Evolutionary conservation across 1,284 basidiomycete species (phyloP).

Genomic region (Pseudozyma pruni): DNA sequence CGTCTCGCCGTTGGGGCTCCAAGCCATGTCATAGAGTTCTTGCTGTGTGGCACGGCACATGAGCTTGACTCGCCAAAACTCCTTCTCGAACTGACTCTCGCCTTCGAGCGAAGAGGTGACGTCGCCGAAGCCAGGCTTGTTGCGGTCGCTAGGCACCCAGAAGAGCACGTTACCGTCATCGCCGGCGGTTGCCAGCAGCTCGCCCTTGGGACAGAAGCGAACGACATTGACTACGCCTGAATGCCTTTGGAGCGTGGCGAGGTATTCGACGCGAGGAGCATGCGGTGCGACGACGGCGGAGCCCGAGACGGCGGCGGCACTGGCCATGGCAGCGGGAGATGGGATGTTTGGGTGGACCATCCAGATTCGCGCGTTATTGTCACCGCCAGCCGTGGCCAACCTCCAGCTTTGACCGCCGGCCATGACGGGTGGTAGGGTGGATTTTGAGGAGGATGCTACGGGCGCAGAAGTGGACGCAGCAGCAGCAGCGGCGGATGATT

Average conservation of each 20-base stretch:
- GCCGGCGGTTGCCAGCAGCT: constrained; percentile 70
- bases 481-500: constrained; percentile 17
- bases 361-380: constrained; percentile 84
- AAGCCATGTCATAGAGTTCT: constrained; percentile 96
- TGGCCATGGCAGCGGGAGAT: constrained; percentile 68
- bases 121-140: constrained; percentile 71
- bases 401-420: constrained; percentile 76
- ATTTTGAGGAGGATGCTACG: constrained; percentile 38
- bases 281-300: constrained; percentile 71
- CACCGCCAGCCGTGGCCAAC: constrained; percentile 93
- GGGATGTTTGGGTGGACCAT: constrained; percentile 67
- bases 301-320: constrained; percentile 74
- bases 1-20: constrained; percentile 94
- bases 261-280: constrained; percentile 88
- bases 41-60: constrained; percentile 75
- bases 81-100: constrained; percentile 88
- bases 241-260: constrained; percentile 91
- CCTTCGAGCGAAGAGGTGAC: constrained; percentile 74
- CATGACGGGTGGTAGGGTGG: constrained; percentile 47
- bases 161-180: constrained; percentile 94
- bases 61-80: constrained; percentile 91
- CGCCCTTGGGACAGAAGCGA: constrained; percentile 80
- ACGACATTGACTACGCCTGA: constrained; percentile 96
- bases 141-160: constrained; percentile 85
- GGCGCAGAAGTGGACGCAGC: constrained; percentile 13